A percentile compares a stretch with the other conserved stretches of the same genome.
These are phyloP conservation scores for Eucalyptus tenuipes DNA, from an alignment of 345 rosid species.

Conservation along the genomic window DNA sequence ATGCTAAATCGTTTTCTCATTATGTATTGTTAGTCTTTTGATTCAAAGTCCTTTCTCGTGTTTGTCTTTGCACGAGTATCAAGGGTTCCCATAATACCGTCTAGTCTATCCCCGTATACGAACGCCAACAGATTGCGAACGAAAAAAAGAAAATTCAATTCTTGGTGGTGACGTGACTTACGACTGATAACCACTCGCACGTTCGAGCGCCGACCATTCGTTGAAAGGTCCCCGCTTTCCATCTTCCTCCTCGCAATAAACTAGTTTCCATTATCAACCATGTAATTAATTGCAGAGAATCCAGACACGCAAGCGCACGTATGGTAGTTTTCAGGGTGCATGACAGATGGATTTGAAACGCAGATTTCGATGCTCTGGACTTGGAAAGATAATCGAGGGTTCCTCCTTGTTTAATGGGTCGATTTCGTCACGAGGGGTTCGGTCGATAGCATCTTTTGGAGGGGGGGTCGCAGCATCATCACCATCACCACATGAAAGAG, in stretches of 20 bases:
- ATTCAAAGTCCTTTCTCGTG: not conserved
- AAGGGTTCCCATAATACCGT: not conserved
- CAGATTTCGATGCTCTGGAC: not conserved
- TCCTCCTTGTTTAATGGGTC: not conserved
- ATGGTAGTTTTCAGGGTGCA: not conserved
- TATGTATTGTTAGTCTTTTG: not conserved
- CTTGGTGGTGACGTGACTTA: not conserved
- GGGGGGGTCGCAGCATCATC: not conserved
- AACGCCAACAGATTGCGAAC: not conserved
- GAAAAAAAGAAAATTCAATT: not conserved
- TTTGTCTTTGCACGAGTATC: not conserved
- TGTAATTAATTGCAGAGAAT: not conserved
- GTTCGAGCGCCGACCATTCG: not conserved
- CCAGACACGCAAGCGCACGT: not conserved
- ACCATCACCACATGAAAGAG: not conserved
- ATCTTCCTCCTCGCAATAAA: not conserved
- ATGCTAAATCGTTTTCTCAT: not conserved
- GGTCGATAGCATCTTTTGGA: not conserved
- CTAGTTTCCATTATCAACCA: not conserved
- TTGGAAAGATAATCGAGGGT: not conserved
- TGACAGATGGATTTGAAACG: not conserved
- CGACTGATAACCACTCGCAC: not conserved
- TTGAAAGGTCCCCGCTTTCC: not conserved
- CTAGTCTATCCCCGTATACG: not conserved
- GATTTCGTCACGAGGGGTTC: not conserved